phyloP scores from a whole-genome alignment of 2,329 filamentous ascomycete species.

The Stachybotrys chartarum region DNA sequence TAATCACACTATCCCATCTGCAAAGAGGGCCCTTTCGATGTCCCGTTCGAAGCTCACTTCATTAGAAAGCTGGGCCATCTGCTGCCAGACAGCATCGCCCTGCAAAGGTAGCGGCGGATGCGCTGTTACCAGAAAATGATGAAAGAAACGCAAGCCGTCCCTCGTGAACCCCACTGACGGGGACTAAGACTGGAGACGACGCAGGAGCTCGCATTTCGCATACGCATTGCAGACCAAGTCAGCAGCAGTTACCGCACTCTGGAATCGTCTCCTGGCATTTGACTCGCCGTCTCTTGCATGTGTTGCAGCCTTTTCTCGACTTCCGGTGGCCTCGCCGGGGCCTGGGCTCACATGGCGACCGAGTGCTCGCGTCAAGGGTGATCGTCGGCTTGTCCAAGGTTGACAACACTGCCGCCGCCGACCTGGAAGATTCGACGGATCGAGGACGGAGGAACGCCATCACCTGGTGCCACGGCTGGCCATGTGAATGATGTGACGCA shows the following conservation, averaged over 20 bases:
- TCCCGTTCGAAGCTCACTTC: conserved; percentile 11
- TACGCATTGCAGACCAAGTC: conserved; percentile 9
- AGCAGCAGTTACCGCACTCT: conserved; percentile 7
- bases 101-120: conserved; percentile 26
- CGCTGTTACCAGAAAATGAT: conserved; percentile 39
- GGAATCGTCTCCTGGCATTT: conserved; percentile 12
- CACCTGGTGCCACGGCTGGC: no score
- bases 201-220: conserved; percentile 1
- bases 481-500: no score
- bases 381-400: no score
- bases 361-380: no score
- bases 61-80: conserved; percentile 24
- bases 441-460: no score
- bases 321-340: conserved; percentile 10
- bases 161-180: conserved; percentile 22
- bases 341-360: not conserved
- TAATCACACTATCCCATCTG: conserved; percentile 21
- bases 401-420: no score
- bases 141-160: conserved; percentile 41
- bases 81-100: conserved; percentile 23
- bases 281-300: conserved; percentile 13
- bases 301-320: conserved; percentile 11
- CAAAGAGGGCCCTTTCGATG: not conserved
- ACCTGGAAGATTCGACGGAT: no score
- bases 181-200: conserved; percentile 2